Base-by-base conservation (phyloP, 2,329 filamentous ascomycete species). In the Penicillium glabrum region DNA sequence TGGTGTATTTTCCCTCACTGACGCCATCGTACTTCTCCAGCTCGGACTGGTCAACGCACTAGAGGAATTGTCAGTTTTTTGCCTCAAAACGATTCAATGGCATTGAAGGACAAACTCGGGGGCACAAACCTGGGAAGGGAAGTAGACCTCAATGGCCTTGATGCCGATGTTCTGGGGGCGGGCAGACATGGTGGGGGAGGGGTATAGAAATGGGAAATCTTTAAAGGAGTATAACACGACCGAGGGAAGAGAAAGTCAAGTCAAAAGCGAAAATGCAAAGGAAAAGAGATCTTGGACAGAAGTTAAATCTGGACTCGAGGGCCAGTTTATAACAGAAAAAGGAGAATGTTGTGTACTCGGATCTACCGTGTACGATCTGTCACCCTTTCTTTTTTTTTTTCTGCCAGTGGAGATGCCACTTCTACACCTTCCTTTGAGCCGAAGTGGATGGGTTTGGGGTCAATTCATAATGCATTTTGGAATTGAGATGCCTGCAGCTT, bases 71-170 rank as follows among this genome's bases (percentile, higher is more conserved):
- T 69, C 56, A 68, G 61, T 44, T 27, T 5, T 16, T 16, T 33
- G 14, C 5, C 13, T 16, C 13, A 5, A 24, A 14, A 16, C 19
- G 19, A n/a, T 35, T 39, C n/a, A 39, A 39, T 19, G 11, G 3
- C n/a, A 19, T 5, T 10, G 8, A 4, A 10, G 9, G 19, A 23
- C 14, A 23, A 7, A 19, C n/a, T n/a, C 19, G 9, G 49, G 35
- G 26, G 39, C n/a, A 79, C 86, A 63, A 79, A 93, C 90, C 86
- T 93, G 90, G 76, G 83, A 89, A 64, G 90, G 90, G 73, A 91
- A 90, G 78, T 95, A 95, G 73, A 95, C 86, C 76, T 95, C 90
- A 77, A 95, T 90, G 88, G 89, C 90, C 82, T 95, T 93, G 75
- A 95, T 92, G 84, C 90, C 90, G 77, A 95, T 88, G 80, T 93